Evolutionary conservation across 371 early-diverging fungal genomes (phyloP).

Genomic region (Dichotomocladium elegans): DNA sequence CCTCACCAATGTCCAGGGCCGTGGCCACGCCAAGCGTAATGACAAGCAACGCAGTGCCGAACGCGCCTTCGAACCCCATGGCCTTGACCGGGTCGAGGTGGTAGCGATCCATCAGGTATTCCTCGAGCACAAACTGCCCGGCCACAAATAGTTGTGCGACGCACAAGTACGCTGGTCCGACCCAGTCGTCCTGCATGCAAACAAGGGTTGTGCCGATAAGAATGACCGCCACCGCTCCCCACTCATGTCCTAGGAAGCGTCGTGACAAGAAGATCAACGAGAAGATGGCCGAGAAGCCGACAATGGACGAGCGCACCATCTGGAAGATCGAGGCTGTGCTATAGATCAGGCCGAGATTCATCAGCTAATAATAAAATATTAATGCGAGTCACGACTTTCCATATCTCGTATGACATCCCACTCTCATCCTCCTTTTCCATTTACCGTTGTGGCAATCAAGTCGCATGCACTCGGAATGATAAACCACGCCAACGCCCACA

Average conservation of each 20-base stretch:
- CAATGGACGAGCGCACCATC: slow-evolving; percentile 44
- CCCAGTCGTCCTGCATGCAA: slow-evolving; percentile 20
- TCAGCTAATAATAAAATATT: slow-evolving; percentile 16
- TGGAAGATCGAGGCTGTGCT: slow-evolving; percentile 43
- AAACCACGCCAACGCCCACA: slow-evolving; percentile 34
- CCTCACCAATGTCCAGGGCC: slow-evolving; percentile 20
- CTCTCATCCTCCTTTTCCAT: too few species aligned
- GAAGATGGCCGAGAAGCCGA: slow-evolving; percentile 43
- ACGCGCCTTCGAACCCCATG: slow-evolving; percentile 44
- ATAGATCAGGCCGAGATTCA: slow-evolving; percentile 42
- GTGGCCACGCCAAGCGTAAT: slow-evolving; percentile 17
- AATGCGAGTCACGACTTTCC: neutral
- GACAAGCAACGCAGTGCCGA: slow-evolving; percentile 27
- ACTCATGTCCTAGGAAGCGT: slow-evolving; percentile 33
- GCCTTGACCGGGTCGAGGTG: slow-evolving; percentile 41
- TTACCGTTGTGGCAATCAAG: slow-evolving; percentile 41
- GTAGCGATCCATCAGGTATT: slow-evolving; percentile 42
- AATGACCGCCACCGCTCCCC: slow-evolving; percentile 28
- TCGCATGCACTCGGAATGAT: slow-evolving; percentile 43
- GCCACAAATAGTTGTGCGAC: slow-evolving; percentile 41
- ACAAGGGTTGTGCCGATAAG: slow-evolving; percentile 23
- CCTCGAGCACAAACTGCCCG: slow-evolving; percentile 40
- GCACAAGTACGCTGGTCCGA: slow-evolving; percentile 28
- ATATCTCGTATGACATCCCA: too few species aligned
- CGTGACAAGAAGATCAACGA: slow-evolving; percentile 37